Base-by-base conservation (phyloP, 495 filamentous ascomycete genomes). In the Penicillium cosmopolitanum region DNA sequence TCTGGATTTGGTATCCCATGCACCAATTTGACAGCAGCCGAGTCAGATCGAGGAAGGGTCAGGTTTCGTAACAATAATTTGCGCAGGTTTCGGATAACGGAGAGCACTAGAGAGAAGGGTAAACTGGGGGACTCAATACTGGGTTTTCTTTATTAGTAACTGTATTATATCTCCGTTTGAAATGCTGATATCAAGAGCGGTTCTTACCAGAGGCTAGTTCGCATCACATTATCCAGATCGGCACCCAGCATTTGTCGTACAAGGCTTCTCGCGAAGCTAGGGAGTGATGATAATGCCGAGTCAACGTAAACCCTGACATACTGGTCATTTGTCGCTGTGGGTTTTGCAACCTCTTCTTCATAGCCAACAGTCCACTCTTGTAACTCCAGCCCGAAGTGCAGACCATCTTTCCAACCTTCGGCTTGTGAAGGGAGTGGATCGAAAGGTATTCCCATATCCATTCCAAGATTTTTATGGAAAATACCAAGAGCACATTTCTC, bases 331-430 rank as follows among this genome's bases (percentile, higher is more conserved):
- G 70, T 66, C 3, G 55, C 42, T 0, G 64, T 69, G 3, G 73
- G 69, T 16, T 57, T 64, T 2, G 66, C 69, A 4, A 67, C 63
- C 40, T 56, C 51, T 35, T 65, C 67, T 61, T 85, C 82, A 63
- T 86, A 85, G 5, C 55, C 25, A 28, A 71, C 61, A 1, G 80
- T 77, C 82, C 82, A 87, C 25, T 71, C 63, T 1, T 58, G 61
- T 48, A 86, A 59, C 46, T 86, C 81, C 7, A 77, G 69, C 6
- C 77, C 71, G 65, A 82, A 86, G 19, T 85, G 77, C 57, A 82
- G 57, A 6, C 84, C 84, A 69, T 87, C 80, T 9, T 40, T 63
- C 83, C 83, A 86, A 0, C 73, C 72, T 10, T 47, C 66, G 21
- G 58, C 61, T 11, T 28, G 28, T 31, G 65, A 66, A 10, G 58